Base-by-base conservation (phyloP, 2,329 filamentous ascomycete species). In the Aspergillus thermomutatus region DNA sequence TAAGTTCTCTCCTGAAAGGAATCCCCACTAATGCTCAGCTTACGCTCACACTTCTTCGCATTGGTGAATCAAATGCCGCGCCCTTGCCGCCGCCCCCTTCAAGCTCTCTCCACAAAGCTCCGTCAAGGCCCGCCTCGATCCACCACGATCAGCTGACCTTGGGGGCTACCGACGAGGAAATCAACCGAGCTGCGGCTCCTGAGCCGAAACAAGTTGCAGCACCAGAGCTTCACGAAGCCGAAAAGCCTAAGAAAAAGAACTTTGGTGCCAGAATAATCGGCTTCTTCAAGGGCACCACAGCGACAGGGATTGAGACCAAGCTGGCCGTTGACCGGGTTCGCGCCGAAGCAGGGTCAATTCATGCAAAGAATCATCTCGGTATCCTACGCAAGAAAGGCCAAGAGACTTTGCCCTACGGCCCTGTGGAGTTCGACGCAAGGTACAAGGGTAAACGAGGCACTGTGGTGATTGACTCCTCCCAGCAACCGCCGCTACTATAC, bases 11-110 rank as follows among this genome's bases (percentile, higher is more conserved):
- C 1, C 83, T 96, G 51, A 90, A 89, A 68, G 90, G 90, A 2
- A 87, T 94, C 0, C 91, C 91, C 0, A 96, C 91, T 1, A 94
- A 95, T 68, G 90, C 90, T 3, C 91, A 96, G 68, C 83, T 95
- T 19, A 87, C 90, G 0, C 77, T 95, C 27, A 95, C 91, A 0
- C 80, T 95, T 1, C 83, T 95, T 10, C 88, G 91, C 4, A 86
- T 93, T 28, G 91, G 90, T 43, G 91, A 95, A 73, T 84, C 84
- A 10, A 92, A 92, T 74, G 89, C 89, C 62, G 87, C 89, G 0
- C 91, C 91, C 0, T 74, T 95, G 0, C 90, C 90, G 0, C 86
- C 83, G 10, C 82, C 83, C 23, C 83, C 83, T 1, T 28, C 41
- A 17, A 71, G 69, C 17, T 73, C 78, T 23, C 59, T 65, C 3